Evolutionary conservation across 306 rosid genomes (phyloP).

Genomic region (Sindora glabra): DNA sequence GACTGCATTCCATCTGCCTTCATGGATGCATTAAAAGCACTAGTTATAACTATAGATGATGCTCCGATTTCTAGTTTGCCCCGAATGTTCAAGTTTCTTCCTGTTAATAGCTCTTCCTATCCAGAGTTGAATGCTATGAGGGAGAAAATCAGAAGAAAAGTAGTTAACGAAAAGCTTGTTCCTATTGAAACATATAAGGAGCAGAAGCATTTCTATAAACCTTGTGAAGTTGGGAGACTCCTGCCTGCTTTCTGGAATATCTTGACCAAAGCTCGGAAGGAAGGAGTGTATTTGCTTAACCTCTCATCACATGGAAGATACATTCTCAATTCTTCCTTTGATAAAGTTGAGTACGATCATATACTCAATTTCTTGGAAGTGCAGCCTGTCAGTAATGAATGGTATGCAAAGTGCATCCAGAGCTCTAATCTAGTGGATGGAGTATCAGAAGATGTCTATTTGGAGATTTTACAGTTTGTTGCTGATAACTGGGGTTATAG

Average conservation of each 20-base stretch:
- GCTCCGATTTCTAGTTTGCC: constrained; percentile 48
- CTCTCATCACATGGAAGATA: constrained; percentile 48
- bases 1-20: constrained; percentile 56
- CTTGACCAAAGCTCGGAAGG: constrained; percentile 25
- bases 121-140: constrained; percentile 38
- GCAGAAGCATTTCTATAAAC: constrained; percentile 59
- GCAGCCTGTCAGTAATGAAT: constrained; percentile 29
- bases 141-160: constrained; percentile 32
- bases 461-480: constrained; percentile 43
- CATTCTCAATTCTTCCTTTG: constrained; percentile 48
- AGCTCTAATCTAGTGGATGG: constrained; percentile 41
- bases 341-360: constrained; percentile 24
- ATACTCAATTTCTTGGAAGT: constrained; percentile 46
- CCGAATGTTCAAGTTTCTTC: constrained; percentile 44
- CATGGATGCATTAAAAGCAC: constrained; percentile 43
- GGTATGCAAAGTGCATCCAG: constrained; percentile 71
- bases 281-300: constrained; percentile 32
- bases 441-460: constrained; percentile 45
- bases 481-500: constrained; percentile 30
- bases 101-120: constrained; percentile 30
- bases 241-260: constrained; percentile 54
- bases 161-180: constrained; percentile 37
- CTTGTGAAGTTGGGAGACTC: constrained; percentile 51
- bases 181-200: constrained; percentile 44
- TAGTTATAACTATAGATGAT: constrained; percentile 22